Percentiles rank a stretch among this genome's conserved stretches.
Conservation (phyloP, 306 rosid genomes). For the Oxytropis ochrocephala region DNA sequence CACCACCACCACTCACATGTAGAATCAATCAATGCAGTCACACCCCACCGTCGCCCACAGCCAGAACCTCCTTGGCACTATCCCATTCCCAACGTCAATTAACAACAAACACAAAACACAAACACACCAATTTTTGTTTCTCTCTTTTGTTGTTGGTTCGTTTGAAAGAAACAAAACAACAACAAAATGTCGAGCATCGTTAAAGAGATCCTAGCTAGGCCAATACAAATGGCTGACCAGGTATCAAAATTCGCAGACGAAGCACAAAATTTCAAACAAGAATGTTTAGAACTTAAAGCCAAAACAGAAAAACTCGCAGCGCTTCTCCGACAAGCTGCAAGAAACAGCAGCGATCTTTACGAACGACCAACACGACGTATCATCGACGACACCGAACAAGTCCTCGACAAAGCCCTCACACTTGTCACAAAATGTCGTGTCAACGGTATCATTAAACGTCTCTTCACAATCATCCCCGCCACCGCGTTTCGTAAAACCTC, state of each 20-base stretch:
- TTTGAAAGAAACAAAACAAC: too few species aligned
- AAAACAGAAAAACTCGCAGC: conserved; percentile 68
- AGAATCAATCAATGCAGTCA: neutral
- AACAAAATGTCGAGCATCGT: conserved; percentile 46
- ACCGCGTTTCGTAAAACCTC: conserved; percentile 51
- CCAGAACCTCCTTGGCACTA: conserved; percentile 10
- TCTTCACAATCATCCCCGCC: conserved; percentile 69
- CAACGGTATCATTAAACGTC: conserved; percentile 43
- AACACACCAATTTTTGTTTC: too few species aligned
- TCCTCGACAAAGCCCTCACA: conserved; percentile 53
- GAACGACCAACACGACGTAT: conserved; percentile 77
- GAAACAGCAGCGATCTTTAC: conserved; percentile 65
- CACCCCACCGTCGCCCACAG: neutral
- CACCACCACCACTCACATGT: conserved; percentile 17
- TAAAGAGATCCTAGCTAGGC: conserved; percentile 80
- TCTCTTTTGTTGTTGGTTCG: too few species aligned
- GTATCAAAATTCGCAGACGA: conserved; percentile 51
- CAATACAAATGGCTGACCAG: conserved; percentile 78
- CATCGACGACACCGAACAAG: conserved; percentile 69
- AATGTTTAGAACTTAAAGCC: conserved; percentile 58
- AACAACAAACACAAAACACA: neutral
- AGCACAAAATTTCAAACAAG: conserved; percentile 50
- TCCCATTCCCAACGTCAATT: neutral
- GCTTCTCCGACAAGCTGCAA: conserved; percentile 71
- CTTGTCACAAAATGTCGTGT: conserved; percentile 63